Percentiles rank a stretch among this genome's conserved stretches.
Evolutionary conservation across 2,329 filamentous ascomycete species (phyloP).

Genomic region (Cercospora citrullina): DNA sequence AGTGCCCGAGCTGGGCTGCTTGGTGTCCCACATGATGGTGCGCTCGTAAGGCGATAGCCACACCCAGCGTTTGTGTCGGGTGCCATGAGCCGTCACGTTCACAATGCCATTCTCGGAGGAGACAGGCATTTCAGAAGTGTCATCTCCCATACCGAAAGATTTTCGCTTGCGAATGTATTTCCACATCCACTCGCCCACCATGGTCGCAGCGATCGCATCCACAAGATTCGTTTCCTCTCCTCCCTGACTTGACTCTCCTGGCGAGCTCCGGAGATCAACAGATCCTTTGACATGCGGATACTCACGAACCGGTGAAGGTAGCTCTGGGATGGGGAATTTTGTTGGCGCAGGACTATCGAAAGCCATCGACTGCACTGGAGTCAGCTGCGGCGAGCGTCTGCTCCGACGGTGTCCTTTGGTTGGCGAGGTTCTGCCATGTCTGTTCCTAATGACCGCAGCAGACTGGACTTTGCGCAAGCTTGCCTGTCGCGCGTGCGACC

Average conservation of each 20-base stretch:
- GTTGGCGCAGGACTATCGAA: constrained; percentile 38
- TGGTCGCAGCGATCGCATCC: constrained; percentile 94
- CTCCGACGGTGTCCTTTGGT: constrained; percentile 40
- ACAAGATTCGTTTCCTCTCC: constrained; percentile 66
- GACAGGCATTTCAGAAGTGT: constrained; percentile 49
- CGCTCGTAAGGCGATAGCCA: constrained; percentile 97
- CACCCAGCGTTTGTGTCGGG: constrained; percentile 91
- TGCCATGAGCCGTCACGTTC: constrained; percentile 65
- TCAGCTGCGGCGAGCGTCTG: constrained; percentile 38
- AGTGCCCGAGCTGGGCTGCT: constrained; percentile 84
- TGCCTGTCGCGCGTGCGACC: constrained; percentile 36
- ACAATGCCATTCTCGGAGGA: constrained; percentile 60
- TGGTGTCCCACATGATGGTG: constrained; percentile 96
- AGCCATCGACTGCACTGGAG: constrained; percentile 40
- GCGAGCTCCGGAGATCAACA: constrained; percentile 25
- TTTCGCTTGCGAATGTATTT: constrained; percentile 86
- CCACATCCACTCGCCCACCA: constrained; percentile 98
- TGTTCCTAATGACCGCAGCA: constrained; percentile 67
- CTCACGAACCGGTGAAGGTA: constrained; percentile 34
- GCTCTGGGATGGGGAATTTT: constrained; percentile 38
- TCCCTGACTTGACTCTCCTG: constrained; percentile 19
- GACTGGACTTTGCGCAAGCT: constrained; percentile 80
- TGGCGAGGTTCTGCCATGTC: constrained; percentile 56
- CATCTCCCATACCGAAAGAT: constrained; percentile 77
- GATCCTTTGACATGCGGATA: constrained; percentile 29